These are phyloP conservation scores for Rhodomyrtus tomentosa DNA, from an alignment of 345 rosid genomes.

Conservation along the genomic window DNA sequence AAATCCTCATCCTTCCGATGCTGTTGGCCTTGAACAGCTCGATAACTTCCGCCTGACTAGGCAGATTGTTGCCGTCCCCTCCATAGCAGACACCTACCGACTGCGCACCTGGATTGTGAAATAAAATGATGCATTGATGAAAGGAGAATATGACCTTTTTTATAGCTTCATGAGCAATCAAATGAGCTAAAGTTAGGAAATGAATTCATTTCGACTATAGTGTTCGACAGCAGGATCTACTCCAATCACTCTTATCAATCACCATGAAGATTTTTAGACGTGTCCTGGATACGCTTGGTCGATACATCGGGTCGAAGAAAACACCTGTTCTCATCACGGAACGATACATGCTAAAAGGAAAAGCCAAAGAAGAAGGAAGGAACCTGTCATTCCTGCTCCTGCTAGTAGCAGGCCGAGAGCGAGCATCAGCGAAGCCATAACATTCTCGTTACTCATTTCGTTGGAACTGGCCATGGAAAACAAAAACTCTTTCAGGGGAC, in stretches of 20 bases:
- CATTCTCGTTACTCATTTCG: not conserved
- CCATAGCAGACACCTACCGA: slow-evolving; percentile 31
- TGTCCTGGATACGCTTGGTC: not conserved
- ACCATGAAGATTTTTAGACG: not conserved
- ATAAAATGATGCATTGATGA: not conserved
- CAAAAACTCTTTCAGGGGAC: not conserved
- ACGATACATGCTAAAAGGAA: not conserved
- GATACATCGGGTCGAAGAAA: not conserved
- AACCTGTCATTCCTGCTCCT: not conserved
- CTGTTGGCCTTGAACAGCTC: slow-evolving; percentile 13
- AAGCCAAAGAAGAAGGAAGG: not conserved
- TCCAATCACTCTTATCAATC: not conserved
- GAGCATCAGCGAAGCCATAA: not conserved
- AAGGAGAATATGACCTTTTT: not conserved
- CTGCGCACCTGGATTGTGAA: slow-evolving; percentile 4
- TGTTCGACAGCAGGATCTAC: not conserved
- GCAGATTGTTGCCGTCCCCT: slow-evolving; percentile 23
- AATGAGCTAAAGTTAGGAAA: not conserved
- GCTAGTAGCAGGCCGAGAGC: not conserved
- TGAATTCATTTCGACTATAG: not conserved
- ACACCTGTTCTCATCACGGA: not conserved
- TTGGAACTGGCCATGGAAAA: not conserved
- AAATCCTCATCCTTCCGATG: slow-evolving; percentile 24
- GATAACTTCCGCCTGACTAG: slow-evolving; percentile 15
- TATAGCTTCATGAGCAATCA: not conserved